Evolutionary conservation across 2,329 filamentous ascomycete species (phyloP).

Genomic region (Boeremia exigua): DNA sequence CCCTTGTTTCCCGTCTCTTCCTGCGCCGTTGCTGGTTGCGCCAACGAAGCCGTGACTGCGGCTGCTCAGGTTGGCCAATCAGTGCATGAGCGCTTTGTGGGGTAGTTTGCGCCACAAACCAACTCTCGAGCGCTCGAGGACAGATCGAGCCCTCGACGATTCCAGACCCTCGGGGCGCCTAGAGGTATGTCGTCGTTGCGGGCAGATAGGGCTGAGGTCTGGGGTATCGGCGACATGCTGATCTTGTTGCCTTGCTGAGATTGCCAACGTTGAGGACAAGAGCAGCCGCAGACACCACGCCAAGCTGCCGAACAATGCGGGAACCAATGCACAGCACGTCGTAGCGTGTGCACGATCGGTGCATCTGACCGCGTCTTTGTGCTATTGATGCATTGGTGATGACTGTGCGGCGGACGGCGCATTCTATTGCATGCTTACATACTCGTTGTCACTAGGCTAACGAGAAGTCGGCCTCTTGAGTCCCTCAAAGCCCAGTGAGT

Average conservation of each 20-base stretch:
- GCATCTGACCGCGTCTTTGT: slow-evolving; percentile 3
- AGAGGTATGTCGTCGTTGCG: background rate
- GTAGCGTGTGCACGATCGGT: slow-evolving; percentile 1
- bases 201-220: background rate
- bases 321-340: background rate
- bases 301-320: slow-evolving; percentile 7
- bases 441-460: background rate
- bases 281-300: background rate
- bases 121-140: slow-evolving; percentile 11
- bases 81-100: slow-evolving; percentile 1
- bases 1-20: slow-evolving; percentile 17
- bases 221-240: too few relatives aligned
- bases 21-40: slow-evolving; percentile 5
- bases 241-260: background rate
- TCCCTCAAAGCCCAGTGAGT: background rate
- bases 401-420: background rate
- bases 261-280: background rate
- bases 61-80: slow-evolving; percentile 9
- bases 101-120: slow-evolving; percentile 10
- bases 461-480: background rate
- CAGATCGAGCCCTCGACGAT: slow-evolving; percentile 7
- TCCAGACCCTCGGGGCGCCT: background rate
- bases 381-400: background rate
- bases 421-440: background rate
- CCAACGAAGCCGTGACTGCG: slow-evolving; percentile 17